These are phyloP conservation scores for Lunasporangiospora selenospora DNA, from an alignment of 192 early-diverging fungal species.

Conservation along the genomic window DNA sequence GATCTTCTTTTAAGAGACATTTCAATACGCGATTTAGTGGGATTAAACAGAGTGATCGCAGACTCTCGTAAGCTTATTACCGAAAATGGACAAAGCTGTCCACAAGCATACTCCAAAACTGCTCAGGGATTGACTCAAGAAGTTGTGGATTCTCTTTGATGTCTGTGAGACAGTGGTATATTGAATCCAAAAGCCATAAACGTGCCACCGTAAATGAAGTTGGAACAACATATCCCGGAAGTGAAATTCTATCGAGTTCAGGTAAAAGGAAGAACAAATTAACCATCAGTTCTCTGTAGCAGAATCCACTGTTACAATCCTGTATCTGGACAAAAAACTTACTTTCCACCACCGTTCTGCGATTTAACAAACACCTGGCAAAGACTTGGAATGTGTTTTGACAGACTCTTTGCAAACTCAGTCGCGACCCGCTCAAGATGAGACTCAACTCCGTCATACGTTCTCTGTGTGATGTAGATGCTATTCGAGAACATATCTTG, in stretches of 20 bases:
- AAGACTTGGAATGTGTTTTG: constrained; percentile 15
- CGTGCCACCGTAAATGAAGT: constrained; percentile 40
- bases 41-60: no score
- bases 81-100: constrained; percentile 43
- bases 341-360: constrained; percentile 18
- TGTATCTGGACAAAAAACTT: background rate
- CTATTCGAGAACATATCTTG: constrained; percentile 43
- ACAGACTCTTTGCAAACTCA: constrained; percentile 27
- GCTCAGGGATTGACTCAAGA: constrained; percentile 22
- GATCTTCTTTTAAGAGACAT: no score
- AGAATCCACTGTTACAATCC: no score
- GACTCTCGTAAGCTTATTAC: no score
- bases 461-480: constrained; percentile 18
- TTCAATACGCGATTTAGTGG: no score
- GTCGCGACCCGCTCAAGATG: constrained; percentile 27
- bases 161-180: constrained; percentile 43
- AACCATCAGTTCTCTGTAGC: no score
- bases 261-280: background rate
- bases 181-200: constrained; percentile 42
- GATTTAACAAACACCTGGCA: constrained; percentile 30
- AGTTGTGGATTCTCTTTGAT: constrained; percentile 26
- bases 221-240: constrained; percentile 26
- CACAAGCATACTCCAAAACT: constrained; percentile 24
- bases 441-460: constrained; percentile 24
- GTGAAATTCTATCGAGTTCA: constrained; percentile 6